phyloP scores from a whole-genome alignment of 2,329 filamentous ascomycete species.

The Nothopassalora personata region DNA sequence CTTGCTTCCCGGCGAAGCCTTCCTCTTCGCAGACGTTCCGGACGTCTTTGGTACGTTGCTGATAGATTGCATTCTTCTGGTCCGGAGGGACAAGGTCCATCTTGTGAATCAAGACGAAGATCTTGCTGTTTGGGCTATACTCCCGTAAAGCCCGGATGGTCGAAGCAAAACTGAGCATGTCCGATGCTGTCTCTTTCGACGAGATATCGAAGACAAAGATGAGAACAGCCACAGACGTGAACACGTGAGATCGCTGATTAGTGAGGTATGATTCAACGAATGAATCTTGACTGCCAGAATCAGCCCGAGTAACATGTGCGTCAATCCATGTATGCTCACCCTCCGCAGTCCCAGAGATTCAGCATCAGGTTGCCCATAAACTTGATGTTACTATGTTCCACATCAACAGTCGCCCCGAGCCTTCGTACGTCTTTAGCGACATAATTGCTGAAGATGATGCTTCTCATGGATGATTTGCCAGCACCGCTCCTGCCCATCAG shows the following conservation, averaged over 20 bases:
- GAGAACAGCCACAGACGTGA: slow-evolving; percentile 90
- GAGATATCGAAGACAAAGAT: slow-evolving; percentile 99
- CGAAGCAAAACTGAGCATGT: slow-evolving; percentile 84
- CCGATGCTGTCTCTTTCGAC: slow-evolving; percentile 86
- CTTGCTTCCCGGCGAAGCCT: slow-evolving; percentile 51
- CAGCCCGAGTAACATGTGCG: slow-evolving; percentile 4
- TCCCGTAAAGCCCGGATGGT: slow-evolving; percentile 86
- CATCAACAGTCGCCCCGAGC: slow-evolving; percentile 92
- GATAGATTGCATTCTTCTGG: slow-evolving; percentile 74
- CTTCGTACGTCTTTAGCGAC: slow-evolving; percentile 91
- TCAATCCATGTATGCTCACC: slow-evolving; percentile 45
- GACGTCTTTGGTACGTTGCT: slow-evolving; percentile 73
- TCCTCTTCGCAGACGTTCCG: slow-evolving; percentile 61
- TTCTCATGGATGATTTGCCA: slow-evolving; percentile 96
- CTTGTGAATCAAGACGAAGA: slow-evolving; percentile 97
- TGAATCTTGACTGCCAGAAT: slow-evolving; percentile 69
- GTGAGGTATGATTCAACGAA: slow-evolving; percentile 99
- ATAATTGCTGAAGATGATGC: slow-evolving; percentile 98
- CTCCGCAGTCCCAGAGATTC: slow-evolving; percentile 98
- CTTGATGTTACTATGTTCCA: slow-evolving; percentile 96
- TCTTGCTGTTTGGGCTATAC: slow-evolving; percentile 72
- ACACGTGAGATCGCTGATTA: slow-evolving; percentile 91
- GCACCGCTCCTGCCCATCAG: slow-evolving; percentile 87
- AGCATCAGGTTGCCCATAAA: slow-evolving; percentile 96
- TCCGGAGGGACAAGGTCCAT: slow-evolving; percentile 89